Evolutionary conservation across 2,329 filamentous ascomycete species (phyloP), one percentile per base, ranked within the genome.

Genomic region (Calonectria pseudoreteaudii): DNA sequence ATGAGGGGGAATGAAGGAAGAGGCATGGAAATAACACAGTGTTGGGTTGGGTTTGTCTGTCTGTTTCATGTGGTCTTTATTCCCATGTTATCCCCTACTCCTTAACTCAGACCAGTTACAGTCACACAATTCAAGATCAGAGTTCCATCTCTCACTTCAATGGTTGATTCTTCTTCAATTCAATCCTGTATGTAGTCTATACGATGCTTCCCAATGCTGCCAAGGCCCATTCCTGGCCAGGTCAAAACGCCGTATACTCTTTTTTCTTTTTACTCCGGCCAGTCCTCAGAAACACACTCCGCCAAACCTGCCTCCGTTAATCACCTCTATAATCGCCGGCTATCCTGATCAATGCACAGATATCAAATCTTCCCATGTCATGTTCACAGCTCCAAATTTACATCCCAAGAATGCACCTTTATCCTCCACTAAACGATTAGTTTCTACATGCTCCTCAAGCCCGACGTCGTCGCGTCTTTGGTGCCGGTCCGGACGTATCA

Each of bases 391-490:
- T 44, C 30, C 50, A 65, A 72, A 66, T 72, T 34, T 58, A 66
- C 66, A 72, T 20, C 67, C 56, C 60, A 20, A 28, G 16, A 36
- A 56, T 28, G 70, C 16, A 66, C 36, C n/a, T 30, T 10, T 66
- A 56, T 36, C 68, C 41, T 70, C 60, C 38, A 14, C 38, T 58
- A 2, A 31, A n/a, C 41, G 10, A 38, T 36, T 44, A 38, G 18
- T 47, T 56, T 60, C 50, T 66, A 60, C 26, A 50, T 52, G 38
- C 47, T 30, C 28, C n/a, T 50, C 38, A 69, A 58, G 50, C 64
- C 76, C 74, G 81, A 60, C 81, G 82, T 60, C 81, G 79, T 38
- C 83, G 77, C 9, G 80, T 76, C 75, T 85, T 85, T 31, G 80
- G 65, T 26, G 80, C 77, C 9, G 82, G 80, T n/a, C 75, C 76